A percentile compares a stretch with the other conserved stretches of the same genome.
Conservation (phyloP, 176 grass and related monocot species). For the Zizania latifolia region DNA sequence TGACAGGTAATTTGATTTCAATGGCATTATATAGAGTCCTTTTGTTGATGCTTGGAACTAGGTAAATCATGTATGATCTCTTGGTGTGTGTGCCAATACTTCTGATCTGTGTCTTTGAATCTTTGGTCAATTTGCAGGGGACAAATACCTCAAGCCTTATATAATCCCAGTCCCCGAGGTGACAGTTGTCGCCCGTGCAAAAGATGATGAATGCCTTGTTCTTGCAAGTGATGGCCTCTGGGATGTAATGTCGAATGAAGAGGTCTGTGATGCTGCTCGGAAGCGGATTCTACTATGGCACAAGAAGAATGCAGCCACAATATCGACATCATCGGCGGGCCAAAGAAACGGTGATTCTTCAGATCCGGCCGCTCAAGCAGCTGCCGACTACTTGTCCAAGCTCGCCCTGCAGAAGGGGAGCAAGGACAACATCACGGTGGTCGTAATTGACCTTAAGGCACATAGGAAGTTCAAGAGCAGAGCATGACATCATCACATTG, state of each 20-base stretch:
- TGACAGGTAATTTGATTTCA: background rate
- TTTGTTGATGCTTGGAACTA: background rate
- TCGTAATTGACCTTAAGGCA: conserved; percentile 75
- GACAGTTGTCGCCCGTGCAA: conserved; percentile 50
- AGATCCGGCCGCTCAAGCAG: conserved; percentile 61
- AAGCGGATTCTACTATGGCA: conserved; percentile 68
- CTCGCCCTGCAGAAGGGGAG: conserved; percentile 77
- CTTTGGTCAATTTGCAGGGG: conserved; percentile 38
- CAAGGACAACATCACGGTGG: conserved; percentile 73
- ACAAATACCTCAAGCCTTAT: conserved; percentile 81
- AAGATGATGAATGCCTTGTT: conserved; percentile 79
- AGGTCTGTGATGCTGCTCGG: conserved; percentile 66
- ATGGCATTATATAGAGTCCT: background rate
- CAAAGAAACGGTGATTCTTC: conserved; percentile 24
- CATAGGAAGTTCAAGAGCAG: conserved; percentile 77
- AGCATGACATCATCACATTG: conserved; percentile 31
- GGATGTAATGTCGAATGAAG: conserved; percentile 87
- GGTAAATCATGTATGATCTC: background rate
- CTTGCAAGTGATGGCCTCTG: conserved; percentile 86
- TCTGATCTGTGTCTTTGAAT: background rate
- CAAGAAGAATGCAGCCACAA: conserved; percentile 47
- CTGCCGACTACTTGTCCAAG: conserved; percentile 60
- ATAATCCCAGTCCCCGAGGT: conserved; percentile 83
- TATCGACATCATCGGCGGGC: conserved; percentile 8
- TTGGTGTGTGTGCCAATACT: background rate